Base-by-base conservation (phyloP, 495 filamentous ascomycete species). In the Talaromyces proteolyticus region DNA sequence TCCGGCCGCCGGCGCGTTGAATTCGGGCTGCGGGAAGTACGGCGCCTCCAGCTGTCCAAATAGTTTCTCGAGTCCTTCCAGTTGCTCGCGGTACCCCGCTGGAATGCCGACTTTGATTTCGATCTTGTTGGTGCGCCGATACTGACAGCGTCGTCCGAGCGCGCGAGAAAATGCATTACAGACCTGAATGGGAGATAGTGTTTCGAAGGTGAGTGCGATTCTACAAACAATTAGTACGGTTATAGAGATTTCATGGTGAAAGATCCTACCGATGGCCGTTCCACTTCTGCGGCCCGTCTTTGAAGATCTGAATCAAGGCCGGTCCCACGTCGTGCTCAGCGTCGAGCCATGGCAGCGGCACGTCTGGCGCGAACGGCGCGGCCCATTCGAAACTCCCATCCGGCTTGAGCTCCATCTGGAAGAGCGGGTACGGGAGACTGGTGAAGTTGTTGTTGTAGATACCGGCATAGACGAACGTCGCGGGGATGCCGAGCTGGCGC, bases 361-460 rank as follows among this genome's bases (percentile, higher is more conserved):
- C 84, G 52, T 96, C 80, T 4, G 88, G 85, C 53, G 95, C 87
- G 65, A 98, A 98, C 1, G 93, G 93, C 0, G 93, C 94, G 57
- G 86, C 85, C 93, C 93, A 98, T 55, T 87, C 74, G 61, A 96
- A 97, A 52, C 86, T 88, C 4, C 87, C 90, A 56, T 96, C 88
- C 0, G 69, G 62, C 61, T 87, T 79, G 21, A 93, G 67, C 59
- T 94, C 88, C 87, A 95, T 95, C 65, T 89, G 88, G 69, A 95
- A 95, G 6, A 98, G 75, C 2, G 93, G 93, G 64, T 95, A 96
- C 0, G 85, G 87, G 21, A 96, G 76, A 51, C 86, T 90, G 8
- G 91, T 96, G 70, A 98, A 98, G 65, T 98, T 98, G 67, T 98
- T 97, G 70, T 96, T 95, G 73, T 97, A 98, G 56, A 96, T 96